Evolutionary conservation across 2,329 filamentous ascomycete species (phyloP), one percentile per base, ranked within the genome.

Genomic region (Aspergillus costaricaensis): DNA sequence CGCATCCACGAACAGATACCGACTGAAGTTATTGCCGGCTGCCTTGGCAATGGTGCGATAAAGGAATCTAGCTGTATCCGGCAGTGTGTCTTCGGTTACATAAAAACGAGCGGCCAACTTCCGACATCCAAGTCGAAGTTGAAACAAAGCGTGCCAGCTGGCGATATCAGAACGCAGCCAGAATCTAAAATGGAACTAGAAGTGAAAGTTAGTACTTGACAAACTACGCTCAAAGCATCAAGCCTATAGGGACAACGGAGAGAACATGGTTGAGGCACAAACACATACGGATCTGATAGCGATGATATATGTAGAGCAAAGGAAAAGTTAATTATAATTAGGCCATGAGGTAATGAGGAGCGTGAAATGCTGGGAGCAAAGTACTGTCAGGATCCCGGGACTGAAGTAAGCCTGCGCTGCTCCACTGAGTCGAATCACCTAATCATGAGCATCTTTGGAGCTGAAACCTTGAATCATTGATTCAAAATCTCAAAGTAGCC

Each of bases 341-440:
- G n/a, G 25, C 47, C 25, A 44, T 44, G 14, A 23, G 6, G 27
- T 19, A 14, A 44, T 23, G 15, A 30, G 30, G 47, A 8, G 12
- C 7, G 47, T 12, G 25, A 17, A 12, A 27, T 30, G 8, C 15
- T 55, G 52, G 19, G 38, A 43, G 38, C 39, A 43, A 9, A n/a
- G 51, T 30, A 39, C 38, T 43, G 32, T 43, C 52, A 43, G 25
- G 30, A 21, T 55, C 25, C 21, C 10, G 23, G 52, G 27, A 55
- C 44, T 41, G 39, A 39, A 55, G 32, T 17, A 44, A 23, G 21
- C 38, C 41, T 55, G 53, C 9, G 53, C 23, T 47, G 53, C 27
- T 55, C 53, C 53, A 55, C 53, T 5, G 39, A 6, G 6, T 43
- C 32, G 39, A 55, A 47, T 41, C 53, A 55, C 41, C 39, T 55